Percentiles rank a stretch among this genome's conserved stretches.
Conservation (phyloP, 805 yeast species). For the Pichia exigua region DNA sequence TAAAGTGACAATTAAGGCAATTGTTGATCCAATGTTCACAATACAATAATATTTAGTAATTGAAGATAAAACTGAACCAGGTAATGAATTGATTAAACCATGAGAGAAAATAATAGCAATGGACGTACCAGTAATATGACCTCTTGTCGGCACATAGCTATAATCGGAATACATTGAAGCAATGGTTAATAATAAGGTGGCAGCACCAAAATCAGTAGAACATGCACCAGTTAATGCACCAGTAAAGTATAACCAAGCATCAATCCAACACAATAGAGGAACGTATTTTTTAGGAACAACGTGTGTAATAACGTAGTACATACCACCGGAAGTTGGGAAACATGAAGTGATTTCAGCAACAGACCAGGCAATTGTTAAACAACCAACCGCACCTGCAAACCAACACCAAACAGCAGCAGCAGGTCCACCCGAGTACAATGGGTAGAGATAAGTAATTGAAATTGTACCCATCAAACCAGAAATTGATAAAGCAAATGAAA, state of each 20-base stretch:
- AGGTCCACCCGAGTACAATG: conserved; percentile 48
- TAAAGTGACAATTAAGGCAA: conserved; percentile 45
- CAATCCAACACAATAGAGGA: conserved; percentile 47
- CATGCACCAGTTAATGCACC: conserved; percentile 45
- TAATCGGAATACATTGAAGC: conserved; percentile 32
- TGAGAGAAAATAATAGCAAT: conserved; percentile 43
- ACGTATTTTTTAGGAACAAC: conserved; percentile 42
- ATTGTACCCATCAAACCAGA: conserved; percentile 61
- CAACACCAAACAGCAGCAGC: conserved; percentile 61
- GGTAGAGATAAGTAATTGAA: conserved; percentile 43
- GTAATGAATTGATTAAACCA: conserved; percentile 43
- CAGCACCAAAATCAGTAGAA: conserved; percentile 46
- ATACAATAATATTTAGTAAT: conserved; percentile 46
- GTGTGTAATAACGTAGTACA: conserved; percentile 40
- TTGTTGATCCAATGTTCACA: conserved; percentile 39
- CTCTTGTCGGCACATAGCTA: conserved; percentile 34
- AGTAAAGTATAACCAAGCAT: conserved; percentile 43
- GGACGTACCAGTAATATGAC: conserved; percentile 42
- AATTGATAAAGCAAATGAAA: conserved; percentile 56
- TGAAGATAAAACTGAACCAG: conserved; percentile 42
- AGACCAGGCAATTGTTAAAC: conserved; percentile 45
- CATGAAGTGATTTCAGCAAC: conserved; percentile 44
- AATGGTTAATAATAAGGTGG: conserved; percentile 38
- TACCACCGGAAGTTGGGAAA: conserved; percentile 49
- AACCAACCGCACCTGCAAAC: conserved; percentile 46